phyloP scores from a whole-genome alignment of 495 filamentous ascomycete genomes.

The Emericellopsis terricola region DNA sequence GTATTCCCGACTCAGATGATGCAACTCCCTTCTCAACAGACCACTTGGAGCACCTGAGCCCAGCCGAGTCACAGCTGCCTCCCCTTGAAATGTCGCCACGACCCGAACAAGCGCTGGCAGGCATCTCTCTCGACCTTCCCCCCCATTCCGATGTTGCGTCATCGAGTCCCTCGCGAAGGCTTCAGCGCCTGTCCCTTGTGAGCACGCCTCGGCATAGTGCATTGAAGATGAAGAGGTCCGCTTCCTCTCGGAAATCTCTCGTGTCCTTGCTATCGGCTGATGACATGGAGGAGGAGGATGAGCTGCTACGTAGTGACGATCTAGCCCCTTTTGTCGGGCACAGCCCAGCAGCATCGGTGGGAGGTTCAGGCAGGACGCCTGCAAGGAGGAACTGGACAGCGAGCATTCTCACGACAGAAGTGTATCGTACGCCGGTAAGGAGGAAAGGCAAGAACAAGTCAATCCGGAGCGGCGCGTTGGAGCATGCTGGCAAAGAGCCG shows the following conservation, averaged over 20 bases:
- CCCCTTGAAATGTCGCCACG: no score
- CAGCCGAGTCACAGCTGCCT: no score
- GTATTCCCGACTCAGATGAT: no score
- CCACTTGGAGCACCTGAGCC: no score
- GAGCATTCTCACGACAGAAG: background rate
- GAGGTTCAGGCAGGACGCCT: background rate
- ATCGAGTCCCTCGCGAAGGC: no score
- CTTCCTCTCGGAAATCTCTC: slow-evolving; percentile 1
- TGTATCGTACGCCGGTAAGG: slow-evolving; percentile 2
- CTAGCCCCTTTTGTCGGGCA: no score
- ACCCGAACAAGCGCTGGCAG: no score
- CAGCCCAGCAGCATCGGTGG: no score
- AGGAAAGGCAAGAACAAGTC: background rate
- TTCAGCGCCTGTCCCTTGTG: no score
- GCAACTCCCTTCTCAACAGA: no score
- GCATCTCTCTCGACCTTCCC: background rate
- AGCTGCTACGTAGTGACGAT: no score
- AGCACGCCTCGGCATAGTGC: background rate
- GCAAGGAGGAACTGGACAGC: slow-evolving; percentile 1
- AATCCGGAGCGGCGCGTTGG: slow-evolving; percentile 7
- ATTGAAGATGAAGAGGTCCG: background rate
- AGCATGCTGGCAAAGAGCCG: slow-evolving; percentile 23
- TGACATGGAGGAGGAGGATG: slow-evolving; percentile 2
- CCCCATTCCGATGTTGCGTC: no score
- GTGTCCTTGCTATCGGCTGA: slow-evolving; percentile 2